A percentile compares a stretch with the other conserved stretches of the same genome.
phyloP scores from a whole-genome alignment of 805 yeast species.

The Pichia paraexigua region DNA sequence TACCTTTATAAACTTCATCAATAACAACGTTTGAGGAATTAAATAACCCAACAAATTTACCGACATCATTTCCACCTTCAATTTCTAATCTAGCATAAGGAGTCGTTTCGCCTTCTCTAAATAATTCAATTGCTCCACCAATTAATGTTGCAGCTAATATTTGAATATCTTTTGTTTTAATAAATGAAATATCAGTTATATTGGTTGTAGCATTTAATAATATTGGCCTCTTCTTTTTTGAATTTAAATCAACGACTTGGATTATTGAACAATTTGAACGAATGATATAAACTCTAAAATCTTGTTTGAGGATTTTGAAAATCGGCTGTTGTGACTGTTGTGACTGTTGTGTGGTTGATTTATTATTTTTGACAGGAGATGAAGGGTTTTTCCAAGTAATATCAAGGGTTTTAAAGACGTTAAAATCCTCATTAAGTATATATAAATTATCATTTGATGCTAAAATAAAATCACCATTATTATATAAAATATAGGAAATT shows the following conservation, averaged over 20 bases:
- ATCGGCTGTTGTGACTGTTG: background rate
- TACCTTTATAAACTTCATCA: slow-evolving; percentile 15
- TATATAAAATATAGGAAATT: slow-evolving; percentile 2
- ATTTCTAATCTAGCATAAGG: slow-evolving; percentile 6
- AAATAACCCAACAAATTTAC: slow-evolving; percentile 8
- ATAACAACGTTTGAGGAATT: background rate
- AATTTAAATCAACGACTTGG: slow-evolving; percentile 19
- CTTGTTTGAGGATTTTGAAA: slow-evolving; percentile 3
- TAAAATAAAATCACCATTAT: slow-evolving; percentile 2
- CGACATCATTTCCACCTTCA: slow-evolving; percentile 13
- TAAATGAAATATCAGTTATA: slow-evolving; percentile 3
- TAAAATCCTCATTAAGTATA: slow-evolving; percentile 3
- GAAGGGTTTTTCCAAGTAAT: background rate
- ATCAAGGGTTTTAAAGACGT: slow-evolving; percentile 15
- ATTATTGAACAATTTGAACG: background rate
- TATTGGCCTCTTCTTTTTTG: slow-evolving; percentile 21
- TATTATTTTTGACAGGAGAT: background rate
- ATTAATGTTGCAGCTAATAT: slow-evolving; percentile 11
- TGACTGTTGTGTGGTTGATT: background rate
- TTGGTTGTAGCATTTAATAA: slow-evolving; percentile 23
- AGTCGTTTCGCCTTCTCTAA: slow-evolving; percentile 5
- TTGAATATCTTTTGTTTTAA: background rate
- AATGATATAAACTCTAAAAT: background rate
- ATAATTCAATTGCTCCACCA: slow-evolving; percentile 21
- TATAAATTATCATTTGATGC: slow-evolving; percentile 6